Percentiles rank a stretch among this genome's conserved stretches.
These are phyloP conservation scores for Boletus smithii DNA, from an alignment of 1,284 basidiomycete species.

Conservation along the genomic window DNA sequence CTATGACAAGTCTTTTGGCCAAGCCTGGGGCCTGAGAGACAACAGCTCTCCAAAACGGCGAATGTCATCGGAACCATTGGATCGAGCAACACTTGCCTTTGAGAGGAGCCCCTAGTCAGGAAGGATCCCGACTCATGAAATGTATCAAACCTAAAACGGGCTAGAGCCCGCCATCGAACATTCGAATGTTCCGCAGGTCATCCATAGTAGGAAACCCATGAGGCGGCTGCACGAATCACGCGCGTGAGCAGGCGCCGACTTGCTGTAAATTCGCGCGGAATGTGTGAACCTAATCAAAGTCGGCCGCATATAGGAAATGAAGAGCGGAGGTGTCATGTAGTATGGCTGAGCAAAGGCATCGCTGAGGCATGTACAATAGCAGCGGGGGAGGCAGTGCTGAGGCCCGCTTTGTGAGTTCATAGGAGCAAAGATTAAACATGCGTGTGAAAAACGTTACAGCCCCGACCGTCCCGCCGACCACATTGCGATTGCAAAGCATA, in stretches of 20 bases:
- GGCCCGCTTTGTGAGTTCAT: background rate
- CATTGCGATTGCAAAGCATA: background rate
- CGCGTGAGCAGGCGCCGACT: slow-evolving; percentile 5
- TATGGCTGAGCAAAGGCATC: background rate
- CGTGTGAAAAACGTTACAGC: background rate
- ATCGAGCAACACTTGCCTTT: slow-evolving; percentile 20
- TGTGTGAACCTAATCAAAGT: background rate
- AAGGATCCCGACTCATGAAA: slow-evolving; percentile 2
- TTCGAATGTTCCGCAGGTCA: background rate
- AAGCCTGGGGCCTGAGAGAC: slow-evolving; percentile 5
- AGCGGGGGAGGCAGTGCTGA: background rate
- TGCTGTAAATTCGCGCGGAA: slow-evolving; percentile 19
- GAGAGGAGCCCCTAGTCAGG: background rate
- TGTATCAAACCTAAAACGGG: slow-evolving; percentile 5
- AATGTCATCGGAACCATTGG: slow-evolving; percentile 8
- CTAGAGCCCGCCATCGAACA: slow-evolving; percentile 7
- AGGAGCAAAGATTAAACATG: background rate
- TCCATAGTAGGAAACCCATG: background rate
- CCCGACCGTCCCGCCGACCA: background rate
- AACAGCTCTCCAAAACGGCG: background rate
- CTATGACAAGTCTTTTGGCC: background rate
- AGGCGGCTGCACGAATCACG: background rate
- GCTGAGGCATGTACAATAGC: background rate
- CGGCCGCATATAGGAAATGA: background rate
- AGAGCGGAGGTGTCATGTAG: background rate